Base-by-base conservation (phyloP, 1,139 yeast genomes). In the Pichia sp. region DNA sequence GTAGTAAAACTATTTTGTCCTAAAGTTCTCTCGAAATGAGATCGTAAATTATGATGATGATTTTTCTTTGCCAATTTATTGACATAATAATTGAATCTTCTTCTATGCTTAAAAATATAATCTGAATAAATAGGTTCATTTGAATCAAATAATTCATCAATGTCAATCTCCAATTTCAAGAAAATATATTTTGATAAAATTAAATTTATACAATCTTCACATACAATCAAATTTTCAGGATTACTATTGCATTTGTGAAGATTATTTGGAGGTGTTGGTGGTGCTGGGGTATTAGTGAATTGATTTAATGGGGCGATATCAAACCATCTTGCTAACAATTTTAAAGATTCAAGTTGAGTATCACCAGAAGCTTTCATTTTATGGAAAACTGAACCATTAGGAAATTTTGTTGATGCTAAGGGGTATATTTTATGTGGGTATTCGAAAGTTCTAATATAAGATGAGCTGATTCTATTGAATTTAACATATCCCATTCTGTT, bases 301-400 rank as follows among this genome's bases (percentile, higher is more conserved):
- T 58, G 58, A 43, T 56, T 57, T 39, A 60, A 55, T 3, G 64
- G 64, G 1, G 63, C 62, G 21, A 60, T 43, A 12, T 52, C 57
- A 48, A 57, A 59, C 64, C 64, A 60, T 40, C 53, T 58, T 2
- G 58, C 48, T 18, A 60, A 40, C 5, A 53, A 42, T 40, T 57
- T 56, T 38, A 42, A 41, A 6, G 20, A 28, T 22, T 40, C 44
- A 25, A 35, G 33, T 30, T 38, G 40, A 2, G 31, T 26, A 17
- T 38, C 38, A 18, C 26, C 35, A 11, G 34, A 11, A 17, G 28
- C 10, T 31, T 44, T 35, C 11, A 42, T 11, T 17, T 35, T 39
- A 38, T 54, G 54, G 21, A 58, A 54, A 2, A 56, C 19, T 4
- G 62, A 57, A 1, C 55, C 45, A 31, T 50, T 51, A 4, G 62